Evolutionary conservation across 75 land plant species (phyloP), one percentile per base, ranked within the genome.

Genomic region (Selaginella moellendorffii): DNA sequence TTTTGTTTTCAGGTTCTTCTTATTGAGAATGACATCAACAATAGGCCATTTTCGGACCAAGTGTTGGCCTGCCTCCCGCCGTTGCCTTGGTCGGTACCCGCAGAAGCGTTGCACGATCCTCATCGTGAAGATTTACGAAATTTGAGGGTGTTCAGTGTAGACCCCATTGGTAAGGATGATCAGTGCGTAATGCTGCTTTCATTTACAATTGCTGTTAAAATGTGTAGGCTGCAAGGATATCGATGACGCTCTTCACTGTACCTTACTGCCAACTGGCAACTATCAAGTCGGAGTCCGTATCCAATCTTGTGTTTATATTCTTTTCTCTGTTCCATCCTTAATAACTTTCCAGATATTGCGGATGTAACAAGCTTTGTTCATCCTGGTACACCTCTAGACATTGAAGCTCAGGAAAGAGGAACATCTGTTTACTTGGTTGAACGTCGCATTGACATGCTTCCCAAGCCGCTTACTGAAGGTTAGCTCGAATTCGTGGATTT

Each of bases 391-490:
- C 85, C 96, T 26, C 82, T 93, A 27, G 98, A 93, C 82, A 90
- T 83, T 60, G 98, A 93, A 74, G 98, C 96, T 59, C 62, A 88
- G 27, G 71, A 83, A 58, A 78, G 98, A 65, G 98, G 96, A 54
- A 93, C 98, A 31, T 93, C 98, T 61, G 90, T 85, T 19, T 93
- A 93, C 76, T 78, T 93, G 83, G 98, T 93, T 62, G 98, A 93
- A 68, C 80, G 90, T 9, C 54, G 98, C 54, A 93, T 93, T 75
- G 98, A 93, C 77, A 93, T 93, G 98, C 90, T 93, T 53, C 98
- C 98, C n/a, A 93, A 93, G 71, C 98, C 98, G 68, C 68, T 93
- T n/a, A 93, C 98, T 60, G 98, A 93, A 93, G 98, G 96, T 85
- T 14, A 36, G 46, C 14, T 36, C 46, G 14, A 36, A 14, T 36